Evolutionary conservation across 2,329 filamentous ascomycete species (phyloP), one percentile per base, ranked within the genome.

Genomic region (Ophiostoma populinum): DNA sequence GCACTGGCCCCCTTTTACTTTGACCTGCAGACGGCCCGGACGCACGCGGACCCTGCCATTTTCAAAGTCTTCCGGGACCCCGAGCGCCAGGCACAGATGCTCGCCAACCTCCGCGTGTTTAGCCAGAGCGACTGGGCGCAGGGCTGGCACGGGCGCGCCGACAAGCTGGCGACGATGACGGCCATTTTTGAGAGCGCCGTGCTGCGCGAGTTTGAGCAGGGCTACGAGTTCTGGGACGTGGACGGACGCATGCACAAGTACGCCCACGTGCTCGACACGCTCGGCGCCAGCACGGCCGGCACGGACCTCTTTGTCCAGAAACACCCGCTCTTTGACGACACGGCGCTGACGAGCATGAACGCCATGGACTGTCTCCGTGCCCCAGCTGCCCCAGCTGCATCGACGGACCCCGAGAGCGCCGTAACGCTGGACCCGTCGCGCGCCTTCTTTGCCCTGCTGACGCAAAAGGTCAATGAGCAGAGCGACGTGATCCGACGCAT

Each of bases 121-220:
- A 65, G 79, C 8, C 74, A 72, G 47, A 83, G 80, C 49, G 90
- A 98, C 53, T 80, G 71, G 59, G 67, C 81, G 1, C 61, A 77
- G 38, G 86, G 83, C 2, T 86, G 79, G 63, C 55, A 60, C 32
- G 64, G 72, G 45, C 64, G 87, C 28, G 70, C 80, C 47, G 72
- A 79, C 42, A 80, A 77, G 49, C 59, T 98, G 15, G 62, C 70
- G 24, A 68, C 65, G 17, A 85, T 92, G 67, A 70, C 77, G 44
- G 67, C 67, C 24, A 75, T 90, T 40, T 98, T 98, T 48, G 87
- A 95, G 56, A 85, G 77, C 38, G 85, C 86, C 4, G 86, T 92
- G 4, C 58, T 94, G 34, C 70, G 80, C 32, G 90, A 98, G 52
- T 98, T 98, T 46, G 80, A 92, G 54, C 80, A 90, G 49, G 90